phyloP scores from a whole-genome alignment of 208 protist species.

The Trypanosoma rangeli region DNA sequence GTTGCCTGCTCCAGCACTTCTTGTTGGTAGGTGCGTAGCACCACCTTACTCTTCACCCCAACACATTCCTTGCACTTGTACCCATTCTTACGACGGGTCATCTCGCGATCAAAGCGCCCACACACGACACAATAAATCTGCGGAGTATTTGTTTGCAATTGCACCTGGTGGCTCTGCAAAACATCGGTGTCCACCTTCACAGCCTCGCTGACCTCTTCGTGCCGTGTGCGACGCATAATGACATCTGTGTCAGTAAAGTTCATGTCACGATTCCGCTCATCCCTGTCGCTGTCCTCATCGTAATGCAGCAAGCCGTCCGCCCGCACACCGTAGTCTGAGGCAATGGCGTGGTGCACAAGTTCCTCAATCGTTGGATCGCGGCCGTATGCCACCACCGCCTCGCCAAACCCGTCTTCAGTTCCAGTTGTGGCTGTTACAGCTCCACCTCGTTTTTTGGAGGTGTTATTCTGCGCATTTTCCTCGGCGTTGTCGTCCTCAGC shows the following conservation, averaged over 20 bases:
- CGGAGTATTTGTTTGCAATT: constrained; percentile 32
- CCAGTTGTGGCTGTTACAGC: neutral
- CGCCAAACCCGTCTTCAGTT: constrained; percentile 10
- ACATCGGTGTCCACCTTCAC: constrained; percentile 69
- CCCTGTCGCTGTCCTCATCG: constrained; percentile 74
- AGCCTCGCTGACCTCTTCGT: constrained; percentile 37
- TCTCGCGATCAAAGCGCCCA: constrained; percentile 75
- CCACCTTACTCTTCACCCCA: constrained; percentile 65
- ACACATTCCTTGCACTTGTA: constrained; percentile 85
- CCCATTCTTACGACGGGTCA: constrained; percentile 70
- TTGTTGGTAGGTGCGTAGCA: constrained; percentile 57
- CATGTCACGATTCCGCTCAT: constrained; percentile 69
- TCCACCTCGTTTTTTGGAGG: neutral
- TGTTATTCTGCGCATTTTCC: constrained; percentile 22
- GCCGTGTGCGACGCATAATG: constrained; percentile 55
- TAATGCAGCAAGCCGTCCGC: constrained; percentile 71
- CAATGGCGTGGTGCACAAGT: constrained; percentile 69
- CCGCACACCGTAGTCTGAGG: constrained; percentile 63
- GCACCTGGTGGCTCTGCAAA: constrained; percentile 55
- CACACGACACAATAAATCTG: constrained; percentile 83
- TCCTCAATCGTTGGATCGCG: constrained; percentile 73
- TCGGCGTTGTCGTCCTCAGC: constrained; percentile 34
- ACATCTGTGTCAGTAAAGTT: constrained; percentile 75
- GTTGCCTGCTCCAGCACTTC: constrained; percentile 23
- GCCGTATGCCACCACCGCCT: constrained; percentile 32